Evolutionary conservation across 2,329 filamentous ascomycete genomes (phyloP).

Genomic region (Trichoderma semiorbis): DNA sequence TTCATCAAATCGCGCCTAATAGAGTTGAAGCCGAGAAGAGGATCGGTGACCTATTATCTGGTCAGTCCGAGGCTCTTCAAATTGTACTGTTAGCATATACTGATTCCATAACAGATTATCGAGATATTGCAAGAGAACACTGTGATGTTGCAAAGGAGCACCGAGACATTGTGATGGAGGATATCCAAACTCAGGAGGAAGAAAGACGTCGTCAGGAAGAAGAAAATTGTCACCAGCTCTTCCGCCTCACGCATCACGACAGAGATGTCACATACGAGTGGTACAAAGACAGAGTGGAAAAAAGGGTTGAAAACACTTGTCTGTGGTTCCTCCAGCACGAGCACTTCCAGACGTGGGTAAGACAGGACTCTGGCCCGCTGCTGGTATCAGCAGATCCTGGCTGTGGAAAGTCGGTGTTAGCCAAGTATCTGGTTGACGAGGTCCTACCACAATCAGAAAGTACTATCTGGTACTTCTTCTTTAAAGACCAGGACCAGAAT

Average conservation of each 20-base stretch:
- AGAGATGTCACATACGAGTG: conserved; percentile 27
- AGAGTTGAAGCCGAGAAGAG: neutral
- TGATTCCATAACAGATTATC: neutral
- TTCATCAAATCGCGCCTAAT: accelerated
- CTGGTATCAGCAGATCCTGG: conserved; percentile 39
- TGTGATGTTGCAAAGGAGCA: neutral
- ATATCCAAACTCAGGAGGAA: neutral
- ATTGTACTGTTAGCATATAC: neutral
- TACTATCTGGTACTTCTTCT: conserved; percentile 43
- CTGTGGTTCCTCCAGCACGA: conserved; percentile 33
- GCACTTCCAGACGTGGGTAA: conserved; percentile 30
- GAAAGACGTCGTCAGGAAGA: neutral
- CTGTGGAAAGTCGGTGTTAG: conserved; percentile 38
- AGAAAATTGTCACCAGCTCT: conserved; percentile 18
- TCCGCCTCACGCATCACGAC: conserved; percentile 14
- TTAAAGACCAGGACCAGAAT: conserved; percentile 39
- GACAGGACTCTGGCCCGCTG: conserved; percentile 27
- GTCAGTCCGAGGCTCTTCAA: accelerated
- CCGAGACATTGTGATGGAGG: neutral
- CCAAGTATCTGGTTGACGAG: conserved; percentile 33
- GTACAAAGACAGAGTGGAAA: conserved; percentile 26
- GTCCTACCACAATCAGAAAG: conserved; percentile 20
- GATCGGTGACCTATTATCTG: neutral
- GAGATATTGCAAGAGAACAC: neutral
- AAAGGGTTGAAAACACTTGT: conserved; percentile 28